Base-by-base conservation (phyloP, 2,329 filamentous ascomycete genomes). In the Myriosclerotinia duriaeana region DNA sequence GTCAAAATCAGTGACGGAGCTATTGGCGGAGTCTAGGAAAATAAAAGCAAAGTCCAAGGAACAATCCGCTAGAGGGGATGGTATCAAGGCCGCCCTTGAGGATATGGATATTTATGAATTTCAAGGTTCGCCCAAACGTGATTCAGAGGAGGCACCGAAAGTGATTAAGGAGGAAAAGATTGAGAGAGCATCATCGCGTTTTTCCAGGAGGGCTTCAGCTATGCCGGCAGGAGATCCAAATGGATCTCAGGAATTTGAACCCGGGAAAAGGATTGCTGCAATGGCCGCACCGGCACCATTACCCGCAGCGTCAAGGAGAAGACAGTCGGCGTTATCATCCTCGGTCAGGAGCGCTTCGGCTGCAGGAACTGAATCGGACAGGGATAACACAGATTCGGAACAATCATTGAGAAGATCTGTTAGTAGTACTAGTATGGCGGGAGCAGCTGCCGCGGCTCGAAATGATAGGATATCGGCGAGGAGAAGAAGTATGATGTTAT, bases 401-500 rank as follows among this genome's bases (percentile, higher is more conserved):
- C 72, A 67, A 50, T 68, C 56, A 3, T 64, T 72, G 38, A 71
- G 71, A 56, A 70, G 69, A 61, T 67, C 70, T 9, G 58, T 61
- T 2, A 72, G 72, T 48, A 68, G 65, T 8, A 52, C 62, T 36
- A 63, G 61, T 7, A 60, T 72, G 42, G 64, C 66, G 26, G 72
- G 70, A 8, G 17, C 68, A n/a, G 66, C 50, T 36, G 60, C 42
- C 34, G 69, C 66, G 11, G 67, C 71, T n/a, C 73, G 74, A 63
- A 69, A 68, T 56, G 74, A 76, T 30, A 71, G 75, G 42, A 70
- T 75, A 17, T 69, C 72, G 17, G 71, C 71, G 55, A 70, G 76
- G 53, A 74, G 76, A 62, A 72, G 74, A 68, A 77, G 76, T 62
- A 77, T 76, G 76, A 76, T 77, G 75, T 69, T 76, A 76, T 77